Conservation (phyloP, 306 rosid genomes). For the Medicago arabica region DNA sequence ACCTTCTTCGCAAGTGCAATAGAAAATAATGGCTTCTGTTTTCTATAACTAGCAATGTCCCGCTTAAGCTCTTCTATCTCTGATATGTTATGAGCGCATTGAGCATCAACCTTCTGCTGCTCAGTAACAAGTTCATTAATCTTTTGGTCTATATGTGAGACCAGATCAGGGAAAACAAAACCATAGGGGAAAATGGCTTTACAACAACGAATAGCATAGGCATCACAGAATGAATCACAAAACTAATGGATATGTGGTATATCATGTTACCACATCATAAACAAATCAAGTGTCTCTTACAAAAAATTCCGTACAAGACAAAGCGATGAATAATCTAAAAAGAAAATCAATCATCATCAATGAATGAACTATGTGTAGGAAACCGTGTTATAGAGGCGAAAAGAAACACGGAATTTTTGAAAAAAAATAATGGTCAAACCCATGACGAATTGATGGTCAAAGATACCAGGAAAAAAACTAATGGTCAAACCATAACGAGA, state of each 20-base stretch:
- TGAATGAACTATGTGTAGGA: background rate
- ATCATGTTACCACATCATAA: slow-evolving; percentile 12
- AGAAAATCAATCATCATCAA: slow-evolving; percentile 30
- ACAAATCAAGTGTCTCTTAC: slow-evolving; percentile 2
- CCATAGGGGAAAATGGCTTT: slow-evolving; percentile 31
- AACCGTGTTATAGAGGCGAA: slow-evolving; percentile 1
- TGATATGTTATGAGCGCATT: slow-evolving; percentile 75
- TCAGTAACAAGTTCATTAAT: slow-evolving; percentile 86
- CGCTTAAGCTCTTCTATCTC: slow-evolving; percentile 83
- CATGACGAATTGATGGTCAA: too few species aligned
- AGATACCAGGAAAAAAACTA: too few species aligned
- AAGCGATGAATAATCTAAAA: slow-evolving; percentile 30
- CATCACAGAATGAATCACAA: slow-evolving; percentile 24
- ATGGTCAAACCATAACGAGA: too few species aligned
- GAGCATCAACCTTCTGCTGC: slow-evolving; percentile 94
- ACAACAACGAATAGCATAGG: slow-evolving; percentile 31
- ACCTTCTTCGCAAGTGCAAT: slow-evolving; percentile 90
- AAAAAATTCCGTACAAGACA: slow-evolving; percentile 4
- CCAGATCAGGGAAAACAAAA: slow-evolving; percentile 68
- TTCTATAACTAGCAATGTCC: slow-evolving; percentile 86
- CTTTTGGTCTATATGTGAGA: slow-evolving; percentile 85
- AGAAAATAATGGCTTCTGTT: slow-evolving; percentile 70
- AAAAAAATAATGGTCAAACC: too few species aligned
- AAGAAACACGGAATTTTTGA: slow-evolving; percentile 26
- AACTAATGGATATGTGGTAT: slow-evolving; percentile 11